Conservation (phyloP, 2,329 filamentous ascomycete species). For the Ophiocordyceps robertsii region DNA sequence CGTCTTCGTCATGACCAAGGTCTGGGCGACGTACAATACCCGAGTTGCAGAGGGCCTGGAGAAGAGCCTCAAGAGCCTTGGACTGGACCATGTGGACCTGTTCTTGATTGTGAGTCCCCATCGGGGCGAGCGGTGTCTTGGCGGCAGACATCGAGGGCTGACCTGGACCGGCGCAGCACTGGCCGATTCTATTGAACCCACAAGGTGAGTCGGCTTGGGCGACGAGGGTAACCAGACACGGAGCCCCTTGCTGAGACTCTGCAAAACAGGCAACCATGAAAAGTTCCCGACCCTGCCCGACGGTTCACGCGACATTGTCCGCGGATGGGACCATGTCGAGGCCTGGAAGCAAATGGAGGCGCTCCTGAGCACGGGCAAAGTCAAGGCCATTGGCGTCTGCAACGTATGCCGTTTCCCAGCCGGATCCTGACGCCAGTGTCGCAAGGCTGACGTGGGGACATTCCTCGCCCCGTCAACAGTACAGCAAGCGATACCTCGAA, state of each 20-base stretch:
- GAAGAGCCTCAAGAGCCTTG: constrained; percentile 58
- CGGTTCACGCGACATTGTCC: constrained; percentile 60
- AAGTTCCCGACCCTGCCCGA: constrained; percentile 63
- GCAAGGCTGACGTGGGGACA: neutral
- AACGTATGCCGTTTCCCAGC: constrained; percentile 25
- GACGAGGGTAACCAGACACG: no score
- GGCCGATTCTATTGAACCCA: constrained; percentile 71
- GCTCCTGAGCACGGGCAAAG: constrained; percentile 45
- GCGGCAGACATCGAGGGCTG: neutral
- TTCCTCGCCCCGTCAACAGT: constrained; percentile 17
- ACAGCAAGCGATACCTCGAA: constrained; percentile 41
- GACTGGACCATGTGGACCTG: constrained; percentile 70
- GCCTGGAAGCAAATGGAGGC: constrained; percentile 70
- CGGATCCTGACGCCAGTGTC: no score
- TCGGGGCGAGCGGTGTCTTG: no score
- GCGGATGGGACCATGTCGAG: constrained; percentile 54
- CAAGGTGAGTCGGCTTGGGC: constrained; percentile 32
- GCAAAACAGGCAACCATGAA: constrained; percentile 45
- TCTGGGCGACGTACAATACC: constrained; percentile 70
- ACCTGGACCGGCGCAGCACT: constrained; percentile 41
- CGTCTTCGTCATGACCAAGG: constrained; percentile 73
- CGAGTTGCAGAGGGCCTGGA: constrained; percentile 56
- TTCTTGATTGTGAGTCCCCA: constrained; percentile 48
- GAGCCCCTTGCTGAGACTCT: neutral
- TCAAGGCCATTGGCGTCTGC: constrained; percentile 39